Evolutionary conservation across 331 rosid genomes (phyloP).

Genomic region (Stylosanthes scabra): DNA sequence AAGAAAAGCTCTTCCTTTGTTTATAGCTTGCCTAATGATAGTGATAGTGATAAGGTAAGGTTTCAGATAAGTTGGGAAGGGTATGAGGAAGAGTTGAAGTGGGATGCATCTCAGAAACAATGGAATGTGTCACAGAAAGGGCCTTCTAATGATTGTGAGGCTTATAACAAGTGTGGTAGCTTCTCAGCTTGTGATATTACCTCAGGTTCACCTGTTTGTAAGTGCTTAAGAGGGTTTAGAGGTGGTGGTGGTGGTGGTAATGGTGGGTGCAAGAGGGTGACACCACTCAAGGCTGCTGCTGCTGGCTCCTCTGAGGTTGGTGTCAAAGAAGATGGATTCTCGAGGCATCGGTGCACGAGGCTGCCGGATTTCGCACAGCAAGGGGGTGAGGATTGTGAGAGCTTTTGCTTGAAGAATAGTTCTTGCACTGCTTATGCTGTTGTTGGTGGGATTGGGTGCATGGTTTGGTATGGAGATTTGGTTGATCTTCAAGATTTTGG

Average conservation of each 20-base stretch:
- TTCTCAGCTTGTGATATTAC: constrained; percentile 54
- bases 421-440: constrained; percentile 70
- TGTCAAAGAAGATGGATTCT: constrained; percentile 66
- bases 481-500: constrained; percentile 58
- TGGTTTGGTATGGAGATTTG: constrained; percentile 63
- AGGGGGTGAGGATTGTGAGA: constrained; percentile 42
- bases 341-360: constrained; percentile 39
- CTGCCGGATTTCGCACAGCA: constrained; percentile 74
- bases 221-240: constrained; percentile 66
- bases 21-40: constrained; percentile 32
- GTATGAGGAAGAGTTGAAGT: constrained; percentile 49
- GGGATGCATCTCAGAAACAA: constrained; percentile 40
- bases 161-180: constrained; percentile 74
- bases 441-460: constrained; percentile 73
- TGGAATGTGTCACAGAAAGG: constrained; percentile 54
- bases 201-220: constrained; percentile 44
- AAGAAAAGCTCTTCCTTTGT: constrained; percentile 36
- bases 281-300: constrained; percentile 50
- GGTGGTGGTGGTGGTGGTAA: constrained; percentile 12
- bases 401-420: constrained; percentile 47
- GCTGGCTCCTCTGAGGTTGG: constrained; percentile 29
- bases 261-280: constrained; percentile 70
- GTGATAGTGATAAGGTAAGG: constrained; percentile 44
- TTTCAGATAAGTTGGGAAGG: constrained; percentile 77
- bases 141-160: constrained; percentile 67